Evolutionary conservation across 345 rosid species (phyloP).

Genomic region (Rhizophora apiculata): DNA sequence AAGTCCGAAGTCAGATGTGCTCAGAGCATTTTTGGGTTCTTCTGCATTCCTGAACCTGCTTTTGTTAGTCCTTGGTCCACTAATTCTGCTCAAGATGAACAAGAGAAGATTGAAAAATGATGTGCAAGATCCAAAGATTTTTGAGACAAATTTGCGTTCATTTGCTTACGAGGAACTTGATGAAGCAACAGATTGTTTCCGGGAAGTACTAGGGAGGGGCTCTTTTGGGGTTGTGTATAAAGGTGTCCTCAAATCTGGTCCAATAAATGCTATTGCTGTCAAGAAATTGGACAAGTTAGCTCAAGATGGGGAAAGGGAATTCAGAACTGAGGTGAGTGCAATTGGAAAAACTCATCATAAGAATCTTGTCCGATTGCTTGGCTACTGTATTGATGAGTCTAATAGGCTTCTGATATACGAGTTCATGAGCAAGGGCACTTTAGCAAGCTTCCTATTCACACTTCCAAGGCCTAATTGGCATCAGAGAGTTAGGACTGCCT

Average conservation of each 20-base stretch:
- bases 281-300: no score
- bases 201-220: no score
- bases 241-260: no score
- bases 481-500: no score
- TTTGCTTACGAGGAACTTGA: slow-evolving; percentile 8
- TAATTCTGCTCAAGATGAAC: not conserved
- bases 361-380: slow-evolving; percentile 18
- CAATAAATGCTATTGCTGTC: no score
- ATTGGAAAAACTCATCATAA: slow-evolving; percentile 13
- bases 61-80: not conserved
- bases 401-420: slow-evolving; percentile 7
- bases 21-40: not conserved
- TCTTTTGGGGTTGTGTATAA: no score
- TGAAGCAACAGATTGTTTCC: no score
- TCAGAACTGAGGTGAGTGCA: no score
- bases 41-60: not conserved
- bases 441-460: not conserved
- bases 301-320: no score
- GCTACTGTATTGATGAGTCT: slow-evolving; percentile 16
- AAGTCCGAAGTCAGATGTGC: not conserved
- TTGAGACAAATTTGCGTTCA: slow-evolving; percentile 15
- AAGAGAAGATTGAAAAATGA: slow-evolving; percentile 6
- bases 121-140: not conserved
- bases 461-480: no score
- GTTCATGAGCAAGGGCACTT: slow-evolving; percentile 13